These are phyloP conservation scores for Fremontodendron californicum DNA, from an alignment of 345 rosid species.

Conservation along the genomic window DNA sequence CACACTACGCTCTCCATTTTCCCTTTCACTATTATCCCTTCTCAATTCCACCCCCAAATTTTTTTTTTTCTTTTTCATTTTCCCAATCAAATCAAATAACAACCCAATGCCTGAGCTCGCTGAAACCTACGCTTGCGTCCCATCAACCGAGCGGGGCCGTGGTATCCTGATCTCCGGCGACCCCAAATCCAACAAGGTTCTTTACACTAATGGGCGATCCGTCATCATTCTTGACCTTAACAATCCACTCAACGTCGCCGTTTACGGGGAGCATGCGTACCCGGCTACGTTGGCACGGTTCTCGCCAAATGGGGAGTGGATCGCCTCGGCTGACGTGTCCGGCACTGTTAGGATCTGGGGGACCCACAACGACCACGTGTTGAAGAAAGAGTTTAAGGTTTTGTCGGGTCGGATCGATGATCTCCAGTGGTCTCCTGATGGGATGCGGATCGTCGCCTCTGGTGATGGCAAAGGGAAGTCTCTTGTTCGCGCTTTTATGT, in stretches of 20 bases:
- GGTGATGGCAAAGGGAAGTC: slow-evolving; percentile 98
- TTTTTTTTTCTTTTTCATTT: too few relatives aligned
- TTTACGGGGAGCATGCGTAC: slow-evolving; percentile 89
- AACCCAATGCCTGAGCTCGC: slow-evolving; percentile 42
- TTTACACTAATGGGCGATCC: slow-evolving; percentile 88
- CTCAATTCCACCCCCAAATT: neutral
- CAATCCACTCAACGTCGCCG: slow-evolving; percentile 70
- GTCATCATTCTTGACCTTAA: slow-evolving; percentile 77
- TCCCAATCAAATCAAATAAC: neutral
- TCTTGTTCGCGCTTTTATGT: slow-evolving; percentile 96
- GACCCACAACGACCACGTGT: slow-evolving; percentile 62
- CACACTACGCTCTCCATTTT: neutral
- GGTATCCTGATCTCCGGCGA: slow-evolving; percentile 82
- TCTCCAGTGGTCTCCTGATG: slow-evolving; percentile 98
- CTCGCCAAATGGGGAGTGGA: slow-evolving; percentile 99
- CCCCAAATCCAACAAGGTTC: slow-evolving; percentile 62
- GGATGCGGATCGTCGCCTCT: slow-evolving; percentile 82
- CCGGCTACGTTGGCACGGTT: slow-evolving; percentile 90
- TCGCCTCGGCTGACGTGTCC: slow-evolving; percentile 89
- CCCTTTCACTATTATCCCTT: neutral
- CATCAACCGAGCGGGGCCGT: slow-evolving; percentile 89
- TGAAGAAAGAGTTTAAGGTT: slow-evolving; percentile 91
- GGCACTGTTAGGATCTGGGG: slow-evolving; percentile 99
- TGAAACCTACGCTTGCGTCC: slow-evolving; percentile 83
- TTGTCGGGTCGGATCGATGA: slow-evolving; percentile 96